Conservation (phyloP, 768 basidiomycete genomes). For the Lactarius tabidus region DNA sequence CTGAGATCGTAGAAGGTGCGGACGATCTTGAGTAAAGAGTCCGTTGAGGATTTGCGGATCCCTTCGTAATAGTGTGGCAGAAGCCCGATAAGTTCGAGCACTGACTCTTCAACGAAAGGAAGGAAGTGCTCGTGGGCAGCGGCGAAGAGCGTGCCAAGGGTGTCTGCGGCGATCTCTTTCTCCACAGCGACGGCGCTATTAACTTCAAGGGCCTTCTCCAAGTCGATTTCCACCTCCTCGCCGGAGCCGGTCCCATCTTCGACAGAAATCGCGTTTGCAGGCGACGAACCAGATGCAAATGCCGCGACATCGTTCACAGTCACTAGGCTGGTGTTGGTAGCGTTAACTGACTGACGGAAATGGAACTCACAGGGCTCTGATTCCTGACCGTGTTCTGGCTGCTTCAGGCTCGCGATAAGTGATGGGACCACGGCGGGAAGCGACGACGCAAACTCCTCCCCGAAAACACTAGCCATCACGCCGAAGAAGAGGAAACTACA, state of each 20-base stretch:
- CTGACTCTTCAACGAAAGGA: slow-evolving; percentile 81
- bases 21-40: slow-evolving; percentile 83
- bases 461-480: slow-evolving; percentile 96
- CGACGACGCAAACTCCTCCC: slow-evolving; percentile 88
- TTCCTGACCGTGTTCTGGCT: slow-evolving; percentile 74
- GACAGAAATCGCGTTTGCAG: slow-evolving; percentile 63
- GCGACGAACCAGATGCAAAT: slow-evolving; percentile 71
- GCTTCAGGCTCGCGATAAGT: slow-evolving; percentile 76
- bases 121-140: slow-evolving; percentile 82
- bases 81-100: slow-evolving; percentile 72
- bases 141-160: slow-evolving; percentile 86
- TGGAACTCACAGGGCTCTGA: slow-evolving; percentile 27
- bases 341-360: background rate
- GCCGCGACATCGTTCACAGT: slow-evolving; percentile 53
- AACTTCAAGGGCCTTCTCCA: slow-evolving; percentile 86
- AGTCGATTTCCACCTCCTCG: slow-evolving; percentile 72
- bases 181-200: slow-evolving; percentile 97
- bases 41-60: slow-evolving; percentile 88
- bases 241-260: slow-evolving; percentile 50
- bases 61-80: slow-evolving; percentile 96
- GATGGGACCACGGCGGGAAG: slow-evolving; percentile 83
- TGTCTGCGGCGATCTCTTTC: slow-evolving; percentile 98
- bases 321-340: slow-evolving; percentile 34
- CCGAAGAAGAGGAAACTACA: slow-evolving; percentile 98
- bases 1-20: slow-evolving; percentile 89